These are phyloP conservation scores for Mycena rosella DNA, from an alignment of 768 basidiomycete species.

Conservation along the genomic window DNA sequence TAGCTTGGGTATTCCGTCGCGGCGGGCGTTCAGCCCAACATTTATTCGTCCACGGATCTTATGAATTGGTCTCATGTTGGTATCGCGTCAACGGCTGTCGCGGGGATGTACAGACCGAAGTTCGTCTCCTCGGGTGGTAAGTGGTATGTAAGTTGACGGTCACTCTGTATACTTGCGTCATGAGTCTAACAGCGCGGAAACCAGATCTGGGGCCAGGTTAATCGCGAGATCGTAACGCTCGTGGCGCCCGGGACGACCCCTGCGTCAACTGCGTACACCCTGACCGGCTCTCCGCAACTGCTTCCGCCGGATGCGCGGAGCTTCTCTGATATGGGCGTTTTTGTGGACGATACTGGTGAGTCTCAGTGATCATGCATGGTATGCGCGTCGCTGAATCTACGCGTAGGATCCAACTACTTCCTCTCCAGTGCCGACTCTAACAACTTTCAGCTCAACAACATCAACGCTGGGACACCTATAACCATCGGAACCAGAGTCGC, in stretches of 20 bases:
- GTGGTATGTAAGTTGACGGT: slow-evolving; percentile 32
- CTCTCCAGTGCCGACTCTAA: slow-evolving; percentile 37
- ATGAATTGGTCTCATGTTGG: slow-evolving; percentile 30
- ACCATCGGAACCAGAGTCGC: slow-evolving; percentile 27
- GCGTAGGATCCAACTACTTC: slow-evolving; percentile 24
- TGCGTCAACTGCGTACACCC: slow-evolving; percentile 27
- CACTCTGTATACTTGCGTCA: background rate
- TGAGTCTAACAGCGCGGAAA: background rate
- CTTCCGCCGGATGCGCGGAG: slow-evolving; percentile 33
- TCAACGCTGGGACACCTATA: slow-evolving; percentile 22
- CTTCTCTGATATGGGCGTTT: slow-evolving; percentile 36
- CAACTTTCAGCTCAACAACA: slow-evolving; percentile 35
- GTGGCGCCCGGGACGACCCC: slow-evolving; percentile 25
- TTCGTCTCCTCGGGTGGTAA: slow-evolving; percentile 36
- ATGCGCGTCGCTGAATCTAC: too few relatives aligned
- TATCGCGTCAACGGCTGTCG: slow-evolving; percentile 10
- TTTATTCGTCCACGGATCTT: slow-evolving; percentile 27
- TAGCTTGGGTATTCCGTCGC: slow-evolving; percentile 25
- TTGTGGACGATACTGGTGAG: slow-evolving; percentile 33
- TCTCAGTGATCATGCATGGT: too few relatives aligned
- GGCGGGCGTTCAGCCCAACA: slow-evolving; percentile 20
- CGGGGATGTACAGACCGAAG: slow-evolving; percentile 30
- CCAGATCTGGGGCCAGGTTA: slow-evolving; percentile 33
- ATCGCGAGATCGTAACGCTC: slow-evolving; percentile 30
- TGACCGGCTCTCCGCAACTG: slow-evolving; percentile 29